A percentile compares a stretch with the other conserved stretches of the same genome.
phyloP scores from a whole-genome alignment of 805 yeast genomes.

The Pichia phayaonensis region DNA sequence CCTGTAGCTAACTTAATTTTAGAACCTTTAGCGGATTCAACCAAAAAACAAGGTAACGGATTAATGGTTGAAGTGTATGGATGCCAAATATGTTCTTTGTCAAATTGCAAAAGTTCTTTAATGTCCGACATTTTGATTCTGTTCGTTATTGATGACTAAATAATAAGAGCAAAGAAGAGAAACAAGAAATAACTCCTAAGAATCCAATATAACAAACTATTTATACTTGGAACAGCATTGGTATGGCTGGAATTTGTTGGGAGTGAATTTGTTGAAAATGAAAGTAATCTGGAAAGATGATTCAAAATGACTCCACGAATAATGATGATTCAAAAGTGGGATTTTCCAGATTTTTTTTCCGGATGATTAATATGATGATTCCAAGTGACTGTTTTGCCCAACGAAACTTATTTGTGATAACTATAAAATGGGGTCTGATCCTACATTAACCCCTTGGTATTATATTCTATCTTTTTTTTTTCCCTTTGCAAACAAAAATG shows the following conservation, averaged over 20 bases:
- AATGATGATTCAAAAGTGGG: too few species aligned
- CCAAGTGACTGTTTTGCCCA: neutral
- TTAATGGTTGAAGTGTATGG: slow-evolving; percentile 8
- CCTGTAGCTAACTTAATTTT: slow-evolving; percentile 3
- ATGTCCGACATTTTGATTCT: neutral
- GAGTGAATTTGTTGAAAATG: too few species aligned
- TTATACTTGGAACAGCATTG: neutral
- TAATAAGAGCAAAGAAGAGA: neutral
- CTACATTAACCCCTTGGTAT: neutral
- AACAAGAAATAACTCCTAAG: neutral
- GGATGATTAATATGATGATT: neutral
- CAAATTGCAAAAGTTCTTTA: neutral
- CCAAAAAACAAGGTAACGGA: slow-evolving; percentile 7
- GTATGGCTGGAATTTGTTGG: neutral
- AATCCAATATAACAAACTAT: neutral
- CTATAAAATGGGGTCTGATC: neutral
- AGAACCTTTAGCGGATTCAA: slow-evolving; percentile 5
- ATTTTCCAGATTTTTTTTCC: neutral
- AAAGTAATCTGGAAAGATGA: neutral
- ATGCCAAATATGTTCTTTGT: slow-evolving; percentile 8
- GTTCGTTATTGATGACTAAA: neutral
- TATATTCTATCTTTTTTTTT: neutral
- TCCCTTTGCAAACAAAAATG: neutral
- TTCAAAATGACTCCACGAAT: neutral
- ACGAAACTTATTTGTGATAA: neutral